Percentiles rank a stretch among this genome's conserved stretches.
These are phyloP conservation scores for Ampelocalamus luodianensis DNA, from an alignment of 176 grass and related monocot genomes.

Conservation along the genomic window DNA sequence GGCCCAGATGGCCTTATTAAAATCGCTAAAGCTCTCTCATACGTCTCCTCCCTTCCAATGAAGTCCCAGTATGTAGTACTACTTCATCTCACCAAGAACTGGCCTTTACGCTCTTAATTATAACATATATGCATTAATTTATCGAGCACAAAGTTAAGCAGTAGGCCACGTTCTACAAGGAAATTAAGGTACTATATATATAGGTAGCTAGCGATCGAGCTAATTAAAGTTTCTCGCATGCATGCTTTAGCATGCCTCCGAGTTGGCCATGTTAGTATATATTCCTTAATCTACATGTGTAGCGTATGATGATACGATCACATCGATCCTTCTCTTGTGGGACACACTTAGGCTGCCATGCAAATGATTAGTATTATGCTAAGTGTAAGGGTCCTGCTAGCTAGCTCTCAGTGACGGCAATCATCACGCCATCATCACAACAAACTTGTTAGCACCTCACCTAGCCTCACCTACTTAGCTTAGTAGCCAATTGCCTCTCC, in stretches of 20 bases:
- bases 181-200: background rate
- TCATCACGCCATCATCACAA: slow-evolving; percentile 51
- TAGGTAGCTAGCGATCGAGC: background rate
- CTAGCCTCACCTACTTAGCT: slow-evolving; percentile 31
- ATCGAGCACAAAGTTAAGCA: background rate
- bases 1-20: background rate
- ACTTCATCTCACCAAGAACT: slow-evolving; percentile 34
- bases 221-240: slow-evolving; percentile 40
- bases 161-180: slow-evolving; percentile 31
- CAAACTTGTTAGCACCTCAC: background rate
- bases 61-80: slow-evolving; percentile 4
- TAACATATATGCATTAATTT: slow-evolving; percentile 22
- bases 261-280: slow-evolving; percentile 36
- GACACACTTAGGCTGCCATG: slow-evolving; percentile 24
- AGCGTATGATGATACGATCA: slow-evolving; percentile 16
- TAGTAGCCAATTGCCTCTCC: background rate
- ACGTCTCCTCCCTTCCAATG: background rate
- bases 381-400: background rate
- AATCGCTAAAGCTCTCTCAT: background rate
- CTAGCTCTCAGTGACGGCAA: slow-evolving; percentile 31
- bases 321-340: slow-evolving; percentile 28
- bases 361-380: slow-evolving; percentile 37
- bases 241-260: slow-evolving; percentile 23
- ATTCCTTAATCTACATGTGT: background rate
- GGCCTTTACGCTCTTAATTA: background rate